phyloP scores from a whole-genome alignment of 2,329 filamentous ascomycete species.

The Aspergillus puulaauensis region DNA sequence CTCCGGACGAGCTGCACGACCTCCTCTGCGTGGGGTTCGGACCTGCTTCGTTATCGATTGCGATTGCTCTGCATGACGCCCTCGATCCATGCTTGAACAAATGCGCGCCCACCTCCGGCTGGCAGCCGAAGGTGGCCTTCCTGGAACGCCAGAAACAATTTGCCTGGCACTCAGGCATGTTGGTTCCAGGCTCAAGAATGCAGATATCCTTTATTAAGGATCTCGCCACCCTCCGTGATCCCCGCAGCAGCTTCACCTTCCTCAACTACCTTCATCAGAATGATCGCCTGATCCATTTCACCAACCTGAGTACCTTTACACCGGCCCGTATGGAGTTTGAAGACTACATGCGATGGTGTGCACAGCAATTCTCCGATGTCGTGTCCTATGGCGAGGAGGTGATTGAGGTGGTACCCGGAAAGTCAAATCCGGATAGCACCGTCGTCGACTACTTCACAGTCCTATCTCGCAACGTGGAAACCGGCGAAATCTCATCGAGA shows the following conservation, averaged over 20 bases:
- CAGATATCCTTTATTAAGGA: slow-evolving; percentile 98
- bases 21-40: slow-evolving; percentile 91
- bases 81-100: slow-evolving; percentile 51
- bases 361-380: slow-evolving; percentile 69
- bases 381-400: slow-evolving; percentile 80
- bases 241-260: slow-evolving; percentile 89
- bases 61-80: slow-evolving; percentile 83
- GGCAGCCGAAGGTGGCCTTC: slow-evolving; percentile 73
- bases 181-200: slow-evolving; percentile 90
- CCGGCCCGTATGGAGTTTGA: slow-evolving; percentile 87
- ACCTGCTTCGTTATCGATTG: slow-evolving; percentile 84
- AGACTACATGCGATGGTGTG: slow-evolving; percentile 93
- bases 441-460: slow-evolving; percentile 67
- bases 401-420: slow-evolving; percentile 64
- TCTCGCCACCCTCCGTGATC: slow-evolving; percentile 83
- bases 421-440: slow-evolving; percentile 45
- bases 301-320: slow-evolving; percentile 84
- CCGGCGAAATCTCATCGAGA: slow-evolving; percentile 40
- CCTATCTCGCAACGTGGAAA: slow-evolving; percentile 59
- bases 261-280: slow-evolving; percentile 88
- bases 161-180: slow-evolving; percentile 94
- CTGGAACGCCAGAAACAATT: slow-evolving; percentile 82
- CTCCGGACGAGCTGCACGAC: slow-evolving; percentile 70
- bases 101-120: slow-evolving; percentile 36
- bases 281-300: slow-evolving; percentile 81